phyloP scores from a whole-genome alignment of 2,329 filamentous ascomycete species.

The Coniosporium tulheliwenetii region DNA sequence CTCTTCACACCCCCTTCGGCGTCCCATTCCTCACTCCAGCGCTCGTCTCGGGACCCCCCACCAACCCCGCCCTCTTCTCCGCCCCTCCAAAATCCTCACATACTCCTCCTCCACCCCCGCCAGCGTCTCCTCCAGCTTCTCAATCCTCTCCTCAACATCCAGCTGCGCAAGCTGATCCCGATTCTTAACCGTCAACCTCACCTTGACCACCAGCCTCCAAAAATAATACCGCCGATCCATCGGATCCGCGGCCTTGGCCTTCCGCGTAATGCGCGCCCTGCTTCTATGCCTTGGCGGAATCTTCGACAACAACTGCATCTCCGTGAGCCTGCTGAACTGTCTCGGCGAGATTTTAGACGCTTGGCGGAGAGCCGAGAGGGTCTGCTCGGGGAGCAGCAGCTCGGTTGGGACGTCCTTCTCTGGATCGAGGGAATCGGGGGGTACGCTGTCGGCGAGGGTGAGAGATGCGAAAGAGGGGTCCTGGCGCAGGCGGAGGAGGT shows the following conservation, averaged over 20 bases:
- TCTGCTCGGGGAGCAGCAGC: constrained; percentile 41
- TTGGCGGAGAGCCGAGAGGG: constrained; percentile 40
- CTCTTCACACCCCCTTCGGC: not conserved
- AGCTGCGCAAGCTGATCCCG: constrained; percentile 54
- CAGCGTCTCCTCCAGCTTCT: constrained; percentile 57
- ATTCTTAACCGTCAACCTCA: constrained; percentile 62
- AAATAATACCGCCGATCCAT: constrained; percentile 50
- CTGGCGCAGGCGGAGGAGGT: constrained; percentile 48
- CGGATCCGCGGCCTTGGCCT: constrained; percentile 32
- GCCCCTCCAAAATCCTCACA: constrained; percentile 44
- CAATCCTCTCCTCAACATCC: constrained; percentile 49
- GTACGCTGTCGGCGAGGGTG: constrained; percentile 32
- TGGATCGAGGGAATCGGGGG: constrained; percentile 35
- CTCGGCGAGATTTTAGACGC: constrained; percentile 57
- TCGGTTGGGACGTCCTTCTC: constrained; percentile 32
- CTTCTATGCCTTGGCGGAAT: constrained; percentile 34
- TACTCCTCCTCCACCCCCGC: constrained; percentile 58
- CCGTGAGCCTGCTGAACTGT: constrained; percentile 61
- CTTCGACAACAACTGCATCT: constrained; percentile 53
- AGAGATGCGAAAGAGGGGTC: constrained; percentile 42
- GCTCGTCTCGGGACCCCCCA: constrained; percentile 1
- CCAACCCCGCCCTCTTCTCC: constrained; percentile 16
- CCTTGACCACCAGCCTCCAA: constrained; percentile 64
- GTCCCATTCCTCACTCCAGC: not conserved
- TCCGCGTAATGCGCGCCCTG: constrained; percentile 27